Evolutionary conservation across 768 basidiomycete genomes (phyloP).

Genomic region (Albatrellus ellisii): DNA sequence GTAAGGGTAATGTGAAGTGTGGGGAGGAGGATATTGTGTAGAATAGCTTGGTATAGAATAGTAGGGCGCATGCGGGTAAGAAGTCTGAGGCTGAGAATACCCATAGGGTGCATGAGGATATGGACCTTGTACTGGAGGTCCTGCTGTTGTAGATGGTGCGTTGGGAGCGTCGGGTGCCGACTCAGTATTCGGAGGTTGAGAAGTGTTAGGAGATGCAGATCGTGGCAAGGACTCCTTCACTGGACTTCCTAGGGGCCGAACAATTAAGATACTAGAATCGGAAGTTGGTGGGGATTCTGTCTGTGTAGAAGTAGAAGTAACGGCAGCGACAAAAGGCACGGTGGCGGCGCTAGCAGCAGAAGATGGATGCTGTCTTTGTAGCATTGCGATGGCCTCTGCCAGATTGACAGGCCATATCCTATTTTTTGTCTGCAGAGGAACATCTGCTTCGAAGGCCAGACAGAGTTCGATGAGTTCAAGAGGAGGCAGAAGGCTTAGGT

Average conservation of each 20-base stretch:
- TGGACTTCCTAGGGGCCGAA: background rate
- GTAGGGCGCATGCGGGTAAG: conserved; percentile 59
- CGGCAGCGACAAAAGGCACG: conserved; percentile 6
- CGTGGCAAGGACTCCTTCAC: background rate
- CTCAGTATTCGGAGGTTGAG: background rate
- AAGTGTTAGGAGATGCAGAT: conserved; percentile 1
- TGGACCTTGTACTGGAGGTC: conserved; percentile 5
- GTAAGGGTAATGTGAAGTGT: conserved; percentile 21
- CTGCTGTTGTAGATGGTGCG: conserved; percentile 14
- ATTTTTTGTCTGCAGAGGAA: conserved; percentile 47
- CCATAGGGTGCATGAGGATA: conserved; percentile 47
- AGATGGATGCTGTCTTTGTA: conserved; percentile 19
- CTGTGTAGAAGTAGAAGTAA: conserved; percentile 4
- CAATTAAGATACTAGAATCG: conserved; percentile 9
- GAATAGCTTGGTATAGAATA: conserved; percentile 42
- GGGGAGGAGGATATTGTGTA: conserved; percentile 20
- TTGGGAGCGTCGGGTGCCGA: conserved; percentile 11
- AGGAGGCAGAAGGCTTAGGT: conserved; percentile 52
- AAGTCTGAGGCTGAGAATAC: conserved; percentile 30
- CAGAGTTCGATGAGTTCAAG: conserved; percentile 73
- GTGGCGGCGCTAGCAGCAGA: conserved; percentile 12
- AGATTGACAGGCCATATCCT: conserved; percentile 68
- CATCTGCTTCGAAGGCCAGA: conserved; percentile 55
- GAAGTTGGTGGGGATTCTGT: conserved; percentile 5
- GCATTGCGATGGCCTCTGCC: conserved; percentile 43